Evolutionary conservation across 129 eudicot species (phyloP).

Genomic region (Lactuca sativa): DNA sequence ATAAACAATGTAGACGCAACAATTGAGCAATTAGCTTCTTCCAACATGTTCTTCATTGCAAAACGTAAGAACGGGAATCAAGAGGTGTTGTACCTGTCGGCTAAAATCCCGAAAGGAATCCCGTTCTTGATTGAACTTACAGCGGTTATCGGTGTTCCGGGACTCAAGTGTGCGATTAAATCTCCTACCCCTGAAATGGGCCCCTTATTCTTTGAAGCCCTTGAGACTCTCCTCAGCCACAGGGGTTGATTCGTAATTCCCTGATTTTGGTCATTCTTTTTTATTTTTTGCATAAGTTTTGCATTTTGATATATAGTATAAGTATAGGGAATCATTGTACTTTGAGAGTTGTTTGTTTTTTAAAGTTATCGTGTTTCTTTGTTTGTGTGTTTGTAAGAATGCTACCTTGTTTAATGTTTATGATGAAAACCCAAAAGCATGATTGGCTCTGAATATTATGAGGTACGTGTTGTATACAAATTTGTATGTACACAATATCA

Average conservation of each 20-base stretch:
- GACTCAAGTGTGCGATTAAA: conserved; percentile 90
- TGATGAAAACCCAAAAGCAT: too few relatives aligned
- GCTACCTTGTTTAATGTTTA: neutral
- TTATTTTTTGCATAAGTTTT: neutral
- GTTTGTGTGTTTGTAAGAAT: neutral
- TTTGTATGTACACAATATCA: too few relatives aligned
- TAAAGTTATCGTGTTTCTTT: neutral
- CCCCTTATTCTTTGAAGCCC: conserved; percentile 87
- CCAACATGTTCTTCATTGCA: conserved; percentile 94
- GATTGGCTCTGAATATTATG: too few relatives aligned
- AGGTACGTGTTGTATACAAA: too few relatives aligned
- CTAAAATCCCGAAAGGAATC: conserved; percentile 73
- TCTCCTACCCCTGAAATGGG: conserved; percentile 93
- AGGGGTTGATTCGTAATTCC: conserved; percentile 35
- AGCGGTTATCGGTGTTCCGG: conserved; percentile 66
- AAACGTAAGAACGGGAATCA: conserved; percentile 88
- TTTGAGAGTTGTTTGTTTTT: neutral
- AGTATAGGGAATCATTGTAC: neutral
- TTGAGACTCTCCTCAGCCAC: conserved; percentile 71
- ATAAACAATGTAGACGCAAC: conserved; percentile 70
- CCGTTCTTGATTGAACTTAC: conserved; percentile 94
- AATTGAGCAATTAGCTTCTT: conserved; percentile 56
- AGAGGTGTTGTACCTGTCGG: conserved; percentile 86
- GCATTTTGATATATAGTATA: neutral
- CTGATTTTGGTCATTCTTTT: neutral